These are phyloP conservation scores for Chaetomium cochliodes DNA, from an alignment of 495 filamentous ascomycete genomes.

Conservation along the genomic window DNA sequence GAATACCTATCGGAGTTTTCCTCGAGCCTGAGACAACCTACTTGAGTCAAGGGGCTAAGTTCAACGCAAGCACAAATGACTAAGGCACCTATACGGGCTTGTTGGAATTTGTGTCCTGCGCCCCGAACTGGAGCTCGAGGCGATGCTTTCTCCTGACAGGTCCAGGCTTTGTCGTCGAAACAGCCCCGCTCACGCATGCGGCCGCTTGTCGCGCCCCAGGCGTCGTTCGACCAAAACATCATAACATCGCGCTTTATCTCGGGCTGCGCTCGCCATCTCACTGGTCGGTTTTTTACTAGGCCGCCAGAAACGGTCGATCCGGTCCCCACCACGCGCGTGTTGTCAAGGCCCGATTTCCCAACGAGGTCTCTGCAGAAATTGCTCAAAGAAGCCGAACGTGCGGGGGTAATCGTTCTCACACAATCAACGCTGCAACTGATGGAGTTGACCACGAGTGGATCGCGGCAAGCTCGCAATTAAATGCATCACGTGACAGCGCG, in stretches of 20 bases:
- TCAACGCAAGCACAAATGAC: not conserved
- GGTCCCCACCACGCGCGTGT: not conserved
- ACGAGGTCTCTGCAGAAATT: not conserved
- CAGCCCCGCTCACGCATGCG: conserved; percentile 21
- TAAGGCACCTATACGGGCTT: not conserved
- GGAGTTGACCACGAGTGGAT: not conserved
- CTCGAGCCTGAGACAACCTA: no score
- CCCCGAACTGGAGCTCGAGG: not conserved
- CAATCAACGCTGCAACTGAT: no score
- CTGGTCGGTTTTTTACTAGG: conserved; percentile 23
- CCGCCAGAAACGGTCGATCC: not conserved
- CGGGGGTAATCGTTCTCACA: not conserved
- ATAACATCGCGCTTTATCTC: conserved; percentile 34
- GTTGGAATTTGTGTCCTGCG: not conserved
- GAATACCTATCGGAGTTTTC: not conserved
- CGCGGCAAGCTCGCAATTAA: not conserved
- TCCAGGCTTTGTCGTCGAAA: conserved; percentile 9
- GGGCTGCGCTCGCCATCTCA: conserved; percentile 25
- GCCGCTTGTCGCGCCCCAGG: conserved; percentile 13
- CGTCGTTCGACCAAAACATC: conserved; percentile 31
- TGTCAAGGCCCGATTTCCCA: not conserved
- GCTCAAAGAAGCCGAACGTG: not conserved
- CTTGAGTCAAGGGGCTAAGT: no score
- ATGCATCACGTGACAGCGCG: conserved; percentile 27
- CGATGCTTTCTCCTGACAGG: not conserved